Evolutionary conservation across 768 basidiomycete genomes (phyloP).

Genomic region (Dentipellis sp.): DNA sequence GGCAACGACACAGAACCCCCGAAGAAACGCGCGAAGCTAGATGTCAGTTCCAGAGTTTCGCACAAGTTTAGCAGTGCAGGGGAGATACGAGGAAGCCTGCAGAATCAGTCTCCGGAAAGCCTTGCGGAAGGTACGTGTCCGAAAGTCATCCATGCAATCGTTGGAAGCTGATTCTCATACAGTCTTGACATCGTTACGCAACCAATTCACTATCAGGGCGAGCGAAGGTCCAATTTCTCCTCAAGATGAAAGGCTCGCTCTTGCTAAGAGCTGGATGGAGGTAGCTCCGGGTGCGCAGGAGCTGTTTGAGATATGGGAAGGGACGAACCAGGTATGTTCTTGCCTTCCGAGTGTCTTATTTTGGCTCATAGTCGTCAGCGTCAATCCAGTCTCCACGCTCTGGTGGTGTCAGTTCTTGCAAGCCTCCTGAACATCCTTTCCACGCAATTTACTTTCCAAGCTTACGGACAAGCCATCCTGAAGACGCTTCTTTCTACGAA

Average conservation of each 20-base stretch:
- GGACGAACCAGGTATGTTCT: constrained; percentile 35
- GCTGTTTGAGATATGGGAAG: constrained; percentile 57
- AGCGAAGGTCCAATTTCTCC: constrained; percentile 39
- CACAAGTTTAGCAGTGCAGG: neutral
- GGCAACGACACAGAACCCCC: neutral
- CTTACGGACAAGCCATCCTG: constrained; percentile 51
- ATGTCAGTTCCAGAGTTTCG: neutral
- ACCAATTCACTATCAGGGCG: constrained; percentile 46
- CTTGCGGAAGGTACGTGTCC: constrained; percentile 12
- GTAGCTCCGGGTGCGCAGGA: constrained; percentile 46
- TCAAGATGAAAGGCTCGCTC: constrained; percentile 49
- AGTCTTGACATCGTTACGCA: constrained; percentile 48
- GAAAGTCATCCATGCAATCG: neutral
- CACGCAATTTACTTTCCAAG: constrained; percentile 59
- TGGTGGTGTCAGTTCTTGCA: constrained; percentile 45
- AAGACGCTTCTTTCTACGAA: constrained; percentile 47
- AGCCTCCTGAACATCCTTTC: constrained; percentile 55
- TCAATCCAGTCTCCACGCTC: constrained; percentile 33
- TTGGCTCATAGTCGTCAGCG: constrained; percentile 22
- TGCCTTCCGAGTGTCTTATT: neutral
- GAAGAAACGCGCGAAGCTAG: constrained; percentile 2
- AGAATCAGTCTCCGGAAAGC: neutral
- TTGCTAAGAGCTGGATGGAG: constrained; percentile 58
- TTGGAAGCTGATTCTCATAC: neutral
- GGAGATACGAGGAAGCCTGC: constrained; percentile 2